Evolutionary conservation across 73 alveolate species (phyloP).

Genomic region (Symbiodinium pilosum): DNA sequence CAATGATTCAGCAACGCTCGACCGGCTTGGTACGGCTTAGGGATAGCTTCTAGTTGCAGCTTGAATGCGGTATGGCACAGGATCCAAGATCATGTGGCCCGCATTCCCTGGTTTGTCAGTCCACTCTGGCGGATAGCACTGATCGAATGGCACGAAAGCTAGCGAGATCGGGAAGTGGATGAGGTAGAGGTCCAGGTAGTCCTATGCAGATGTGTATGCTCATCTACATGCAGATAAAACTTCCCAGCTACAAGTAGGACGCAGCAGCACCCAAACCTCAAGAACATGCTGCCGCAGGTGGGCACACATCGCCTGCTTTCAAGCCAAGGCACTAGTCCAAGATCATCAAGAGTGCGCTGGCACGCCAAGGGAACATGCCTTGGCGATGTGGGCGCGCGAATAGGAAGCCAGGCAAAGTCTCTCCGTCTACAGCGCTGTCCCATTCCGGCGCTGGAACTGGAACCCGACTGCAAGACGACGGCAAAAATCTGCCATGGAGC

Average conservation of each 20-base stretch:
- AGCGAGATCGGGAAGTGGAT: conserved; percentile 37
- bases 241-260: no score
- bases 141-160: conserved; percentile 11
- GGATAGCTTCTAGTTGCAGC: no score
- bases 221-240: neutral
- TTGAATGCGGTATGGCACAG: neutral
- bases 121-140: conserved; percentile 20
- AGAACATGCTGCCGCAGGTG: no score
- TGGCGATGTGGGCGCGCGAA: neutral
- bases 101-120: conserved; percentile 13
- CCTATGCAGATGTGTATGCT: neutral
- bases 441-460: no score
- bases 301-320: no score
- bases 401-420: no score
- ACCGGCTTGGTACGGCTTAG: no score
- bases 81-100: conserved; percentile 15
- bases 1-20: no score
- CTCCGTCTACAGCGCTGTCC: no score
- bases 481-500: neutral
- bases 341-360: conserved; percentile 21
- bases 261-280: no score
- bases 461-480: no score
- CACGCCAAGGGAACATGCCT: conserved; percentile 11
- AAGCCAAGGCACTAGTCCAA: neutral
- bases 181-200: conserved; percentile 11